Evolutionary conservation across 2,329 filamentous ascomycete species (phyloP), one percentile per base, ranked within the genome.

Genomic region (Sphaerulina musiva): DNA sequence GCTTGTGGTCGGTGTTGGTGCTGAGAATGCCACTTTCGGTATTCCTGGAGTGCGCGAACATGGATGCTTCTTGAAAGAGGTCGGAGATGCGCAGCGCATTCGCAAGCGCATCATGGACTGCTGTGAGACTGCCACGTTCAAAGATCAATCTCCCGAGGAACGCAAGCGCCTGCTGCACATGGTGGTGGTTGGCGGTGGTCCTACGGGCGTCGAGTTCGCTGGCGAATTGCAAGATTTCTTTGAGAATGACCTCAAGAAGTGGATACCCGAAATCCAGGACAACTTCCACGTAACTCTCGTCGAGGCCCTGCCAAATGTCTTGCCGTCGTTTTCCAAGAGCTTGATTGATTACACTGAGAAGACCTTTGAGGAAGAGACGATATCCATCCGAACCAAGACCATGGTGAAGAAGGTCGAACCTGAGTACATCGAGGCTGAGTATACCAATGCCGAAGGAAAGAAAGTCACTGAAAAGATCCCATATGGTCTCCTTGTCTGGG

Each of bases 81-180:
- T 98, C 69, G 84, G 81, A 62, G 95, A 98, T 72, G 93, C 93
- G 54, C 93, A 98, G 76, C 82, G 83, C 69, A 98, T 98, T 70
- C 89, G 93, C 69, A 96, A 92, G 80, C 90, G 89, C 75, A 96
- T 98, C 74, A 98, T 98, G 93, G 93, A 98, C 77, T 98, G 93
- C 72, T 91, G 95, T 65, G 93, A 98, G 78, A 96, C 92, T 36
- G 93, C 93, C 49, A 92, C 89, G 59, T 96, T 98, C 85, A 97
- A 97, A 82, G 92, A 90, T 69, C 93, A 98, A 77, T 79, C 82
- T 38, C 77, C 81, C 12, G 89, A 93, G 62, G 95, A 98, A 76
- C 78, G 95, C 69, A 86, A 95, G 77, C 89, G 93, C 64, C 83
- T 98, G 66, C 81, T 98, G 71, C 92, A 97, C 80, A 97, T 97